Evolutionary conservation across 768 basidiomycete genomes (phyloP), one percentile per base, ranked within the genome.

Genomic region (Coprinopsis strossmayeri): DNA sequence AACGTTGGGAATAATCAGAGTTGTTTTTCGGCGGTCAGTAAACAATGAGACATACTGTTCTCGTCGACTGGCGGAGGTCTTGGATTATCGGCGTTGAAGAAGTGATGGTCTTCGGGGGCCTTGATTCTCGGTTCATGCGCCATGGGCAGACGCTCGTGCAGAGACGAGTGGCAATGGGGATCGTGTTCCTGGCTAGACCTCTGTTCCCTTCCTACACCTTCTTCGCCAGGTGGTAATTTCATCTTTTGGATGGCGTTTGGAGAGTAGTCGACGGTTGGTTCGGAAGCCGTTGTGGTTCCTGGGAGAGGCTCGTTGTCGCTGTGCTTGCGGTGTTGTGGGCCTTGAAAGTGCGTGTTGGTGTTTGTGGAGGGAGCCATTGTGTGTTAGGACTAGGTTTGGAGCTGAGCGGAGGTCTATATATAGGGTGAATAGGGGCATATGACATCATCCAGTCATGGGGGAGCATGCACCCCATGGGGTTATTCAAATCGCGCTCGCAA

Each of bases 281-380:
- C n/a, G n/a, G n/a, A n/a, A 3, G 53, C 61, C 18, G 64, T 64
- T 18, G 52, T 62, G 0, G 70, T 60, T 15, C 70, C 70, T 5
- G 78, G 77, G 27, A 79, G 72, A 23, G 70, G 69, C 35, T 81
- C 77, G 23, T 67, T 64, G n/a, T 67, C 57, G 27, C 65, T 56
- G 62, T 83, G 80, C 37, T 73, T 54, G 46, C 68, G 76, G 59
- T 78, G 70, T 42, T 56, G 49, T 1, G 72, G 72, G n/a, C n/a
- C n/a, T n/a, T n/a, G n/a, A n/a, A n/a, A n/a, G n/a, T n/a, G n/a
- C n/a, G n/a, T n/a, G n/a, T n/a, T n/a, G n/a, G n/a, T n/a, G n/a
- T n/a, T n/a, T n/a, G n/a, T n/a, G n/a, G n/a, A n/a, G n/a, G n/a
- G n/a, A n/a, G n/a, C n/a, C n/a, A n/a, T n/a, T n/a, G n/a, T n/a